phyloP scores from a whole-genome alignment of 2,329 filamentous ascomycete species.

The Aspergillus flavus region DNA sequence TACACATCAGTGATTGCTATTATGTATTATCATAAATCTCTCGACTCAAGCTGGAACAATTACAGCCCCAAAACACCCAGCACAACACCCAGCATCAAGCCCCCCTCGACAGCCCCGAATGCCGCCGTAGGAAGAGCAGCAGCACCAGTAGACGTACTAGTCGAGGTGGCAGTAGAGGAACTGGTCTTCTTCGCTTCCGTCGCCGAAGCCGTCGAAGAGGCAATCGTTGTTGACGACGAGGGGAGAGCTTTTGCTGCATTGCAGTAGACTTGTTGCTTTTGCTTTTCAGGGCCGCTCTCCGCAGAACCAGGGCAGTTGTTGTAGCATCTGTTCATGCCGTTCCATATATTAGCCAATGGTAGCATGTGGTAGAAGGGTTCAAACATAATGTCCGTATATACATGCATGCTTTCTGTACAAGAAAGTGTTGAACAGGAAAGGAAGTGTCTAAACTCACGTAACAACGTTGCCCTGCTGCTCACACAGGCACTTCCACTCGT shows the following conservation, averaged over 20 bases:
- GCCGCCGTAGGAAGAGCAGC: constrained; percentile 8
- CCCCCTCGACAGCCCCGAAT: constrained; percentile 16
- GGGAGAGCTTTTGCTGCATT: constrained; percentile 42
- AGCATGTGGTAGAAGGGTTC: too few species aligned
- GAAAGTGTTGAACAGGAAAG: constrained; percentile 1
- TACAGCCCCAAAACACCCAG: constrained; percentile 4
- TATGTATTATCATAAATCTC: background rate
- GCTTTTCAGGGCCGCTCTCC: constrained; percentile 31
- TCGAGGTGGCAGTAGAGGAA: constrained; percentile 7
- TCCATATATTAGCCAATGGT: background rate
- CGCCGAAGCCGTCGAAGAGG: background rate
- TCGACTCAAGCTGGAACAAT: background rate
- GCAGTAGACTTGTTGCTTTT: constrained; percentile 43
- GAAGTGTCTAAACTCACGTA: constrained; percentile 41
- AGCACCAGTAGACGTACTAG: constrained; percentile 25
- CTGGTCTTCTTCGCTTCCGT: constrained; percentile 5
- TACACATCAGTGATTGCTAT: background rate
- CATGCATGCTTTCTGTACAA: too few species aligned
- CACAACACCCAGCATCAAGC: constrained; percentile 31
- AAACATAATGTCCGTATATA: too few species aligned
- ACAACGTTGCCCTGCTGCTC: constrained; percentile 56
- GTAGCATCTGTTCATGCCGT: constrained; percentile 54
- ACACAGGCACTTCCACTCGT: constrained; percentile 62
- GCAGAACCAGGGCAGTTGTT: constrained; percentile 62
- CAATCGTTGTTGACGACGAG: constrained; percentile 14